Percentiles rank a stretch among this genome's conserved stretches.
phyloP scores from a whole-genome alignment of 208 protist species.

The Crithidia fasciculata region DNA sequence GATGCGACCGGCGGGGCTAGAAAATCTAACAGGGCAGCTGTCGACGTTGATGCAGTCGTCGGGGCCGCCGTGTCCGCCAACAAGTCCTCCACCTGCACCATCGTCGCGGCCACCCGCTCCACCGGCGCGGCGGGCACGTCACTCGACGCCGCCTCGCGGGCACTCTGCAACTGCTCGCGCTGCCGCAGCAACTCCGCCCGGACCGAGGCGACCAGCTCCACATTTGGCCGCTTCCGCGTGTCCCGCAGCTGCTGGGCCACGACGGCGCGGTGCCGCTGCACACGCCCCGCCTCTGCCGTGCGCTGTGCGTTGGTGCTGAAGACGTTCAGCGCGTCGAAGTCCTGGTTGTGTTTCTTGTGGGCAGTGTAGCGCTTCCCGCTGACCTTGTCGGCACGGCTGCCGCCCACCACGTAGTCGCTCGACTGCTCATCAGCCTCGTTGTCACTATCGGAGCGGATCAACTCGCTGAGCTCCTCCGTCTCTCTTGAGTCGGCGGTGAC shows the following conservation, averaged over 20 bases:
- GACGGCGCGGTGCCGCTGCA: slow-evolving; percentile 17
- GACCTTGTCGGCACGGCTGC: slow-evolving; percentile 14
- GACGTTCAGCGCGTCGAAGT: slow-evolving; percentile 41
- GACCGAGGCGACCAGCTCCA: slow-evolving; percentile 30
- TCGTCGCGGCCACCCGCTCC: slow-evolving; percentile 10
- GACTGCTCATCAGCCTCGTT: slow-evolving; percentile 9
- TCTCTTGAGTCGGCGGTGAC: background rate
- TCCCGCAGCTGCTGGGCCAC: background rate
- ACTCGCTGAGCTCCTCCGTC: slow-evolving; percentile 10
- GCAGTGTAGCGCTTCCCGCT: slow-evolving; percentile 16
- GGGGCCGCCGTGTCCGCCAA: background rate
- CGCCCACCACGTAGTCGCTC: slow-evolving; percentile 7
- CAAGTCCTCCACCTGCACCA: slow-evolving; percentile 34
- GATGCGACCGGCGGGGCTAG: background rate
- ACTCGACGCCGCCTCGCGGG: background rate
- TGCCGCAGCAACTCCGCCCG: slow-evolving; percentile 35
- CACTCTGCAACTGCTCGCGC: slow-evolving; percentile 21
- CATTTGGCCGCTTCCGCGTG: slow-evolving; percentile 10
- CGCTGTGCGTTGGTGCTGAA: slow-evolving; percentile 14
- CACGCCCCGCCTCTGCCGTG: background rate
- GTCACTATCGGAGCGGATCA: slow-evolving; percentile 28
- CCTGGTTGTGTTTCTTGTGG: slow-evolving; percentile 18
- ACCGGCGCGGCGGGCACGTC: background rate
- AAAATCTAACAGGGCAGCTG: slow-evolving; percentile 10
- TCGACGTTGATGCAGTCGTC: background rate